These are phyloP conservation scores for Mrakia frigida DNA, from an alignment of 768 basidiomycete genomes.

Conservation along the genomic window DNA sequence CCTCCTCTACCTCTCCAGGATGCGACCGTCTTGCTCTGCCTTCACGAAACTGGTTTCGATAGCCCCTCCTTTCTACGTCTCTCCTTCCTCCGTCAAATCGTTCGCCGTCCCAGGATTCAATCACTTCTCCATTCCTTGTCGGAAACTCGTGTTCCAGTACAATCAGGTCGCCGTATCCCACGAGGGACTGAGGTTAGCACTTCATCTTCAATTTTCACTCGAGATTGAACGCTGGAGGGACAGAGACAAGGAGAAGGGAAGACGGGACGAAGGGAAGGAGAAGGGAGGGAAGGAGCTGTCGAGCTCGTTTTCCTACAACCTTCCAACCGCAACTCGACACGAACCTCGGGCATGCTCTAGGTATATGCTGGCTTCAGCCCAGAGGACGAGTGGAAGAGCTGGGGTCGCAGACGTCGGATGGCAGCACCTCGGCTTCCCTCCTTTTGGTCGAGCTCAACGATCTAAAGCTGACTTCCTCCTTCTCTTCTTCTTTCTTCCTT, in stretches of 20 bases:
- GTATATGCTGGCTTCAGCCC: no score
- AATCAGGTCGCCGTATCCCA: neutral
- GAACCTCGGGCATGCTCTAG: no score
- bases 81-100: conserved; percentile 12
- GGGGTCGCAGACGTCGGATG: no score
- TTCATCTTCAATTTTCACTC: neutral
- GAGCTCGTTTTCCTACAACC: neutral
- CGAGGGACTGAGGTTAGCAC: conserved; percentile 23
- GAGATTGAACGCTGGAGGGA: neutral
- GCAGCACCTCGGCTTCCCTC: neutral
- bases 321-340: neutral
- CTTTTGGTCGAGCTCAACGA: neutral
- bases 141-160: conserved; percentile 25
- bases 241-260: neutral
- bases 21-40: neutral
- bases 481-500: neutral
- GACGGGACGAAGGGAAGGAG: neutral
- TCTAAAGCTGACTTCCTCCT: conserved; percentile 4
- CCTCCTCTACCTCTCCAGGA: neutral
- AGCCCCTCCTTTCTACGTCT: conserved; percentile 22
- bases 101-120: conserved; percentile 16
- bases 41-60: neutral
- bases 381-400: no score
- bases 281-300: neutral
- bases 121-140: conserved; percentile 16